Conservation (phyloP, 1,284 basidiomycete genomes). For the Cryptococcus sp. region DNA sequence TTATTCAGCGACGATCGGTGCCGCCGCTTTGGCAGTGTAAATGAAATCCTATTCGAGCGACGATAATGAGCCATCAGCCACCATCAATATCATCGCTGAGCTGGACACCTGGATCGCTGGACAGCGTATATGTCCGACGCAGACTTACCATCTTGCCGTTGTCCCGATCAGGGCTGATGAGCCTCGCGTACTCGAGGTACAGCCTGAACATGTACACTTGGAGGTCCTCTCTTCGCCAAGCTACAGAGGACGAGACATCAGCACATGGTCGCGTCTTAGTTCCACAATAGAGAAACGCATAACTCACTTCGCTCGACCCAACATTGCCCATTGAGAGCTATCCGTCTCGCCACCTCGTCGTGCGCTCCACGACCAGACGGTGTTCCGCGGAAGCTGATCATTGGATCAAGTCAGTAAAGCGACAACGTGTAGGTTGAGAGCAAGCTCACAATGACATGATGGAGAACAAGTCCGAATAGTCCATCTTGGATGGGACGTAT, state of each 20-base stretch:
- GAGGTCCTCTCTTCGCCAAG: conserved; percentile 51
- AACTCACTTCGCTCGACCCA: conserved; percentile 53
- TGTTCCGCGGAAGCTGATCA: conserved; percentile 50
- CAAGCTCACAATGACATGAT: conserved; percentile 51
- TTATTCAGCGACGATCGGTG: no score
- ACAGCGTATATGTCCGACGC: no score
- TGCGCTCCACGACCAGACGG: conserved; percentile 48
- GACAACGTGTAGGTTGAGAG: not conserved
- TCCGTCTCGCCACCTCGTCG: conserved; percentile 54
- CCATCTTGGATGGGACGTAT: conserved; percentile 54
- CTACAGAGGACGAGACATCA: conserved; percentile 14
- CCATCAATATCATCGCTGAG: no score
- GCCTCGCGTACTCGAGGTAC: conserved; percentile 60
- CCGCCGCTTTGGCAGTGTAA: no score
- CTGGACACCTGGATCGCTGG: no score
- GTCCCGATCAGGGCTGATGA: conserved; percentile 58
- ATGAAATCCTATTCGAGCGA: no score
- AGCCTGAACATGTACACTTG: conserved; percentile 55
- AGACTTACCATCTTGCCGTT: conserved; percentile 52
- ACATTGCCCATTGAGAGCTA: conserved; percentile 55
- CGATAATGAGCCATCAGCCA: no score
- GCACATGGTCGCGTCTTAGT: not conserved
- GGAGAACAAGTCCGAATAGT: conserved; percentile 54
- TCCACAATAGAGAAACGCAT: not conserved
- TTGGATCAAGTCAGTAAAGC: not conserved